These are phyloP conservation scores for Geosmithia putterillii DNA, from an alignment of 2,329 filamentous ascomycete species.

Conservation along the genomic window DNA sequence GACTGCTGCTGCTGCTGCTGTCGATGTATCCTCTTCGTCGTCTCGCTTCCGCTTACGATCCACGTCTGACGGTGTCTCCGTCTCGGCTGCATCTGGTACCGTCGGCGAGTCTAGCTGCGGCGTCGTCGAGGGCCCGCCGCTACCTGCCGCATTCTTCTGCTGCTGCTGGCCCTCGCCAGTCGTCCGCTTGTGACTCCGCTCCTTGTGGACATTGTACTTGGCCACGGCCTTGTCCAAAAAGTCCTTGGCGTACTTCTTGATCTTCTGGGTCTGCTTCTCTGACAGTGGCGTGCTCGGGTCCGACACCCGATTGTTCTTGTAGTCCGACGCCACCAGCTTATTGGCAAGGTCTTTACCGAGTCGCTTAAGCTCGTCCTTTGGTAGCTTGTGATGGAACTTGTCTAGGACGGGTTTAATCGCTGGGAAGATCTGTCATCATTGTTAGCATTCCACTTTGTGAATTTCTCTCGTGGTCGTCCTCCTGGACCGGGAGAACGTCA, in stretches of 20 bases:
- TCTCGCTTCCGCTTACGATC: constrained; percentile 56
- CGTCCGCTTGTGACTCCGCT: constrained; percentile 32
- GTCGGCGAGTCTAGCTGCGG: neutral
- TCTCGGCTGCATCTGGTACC: constrained; percentile 34
- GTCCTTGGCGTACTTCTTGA: constrained; percentile 73
- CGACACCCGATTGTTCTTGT: constrained; percentile 75
- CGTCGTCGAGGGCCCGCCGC: neutral
- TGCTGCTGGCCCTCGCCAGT: neutral
- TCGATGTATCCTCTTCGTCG: constrained; percentile 13
- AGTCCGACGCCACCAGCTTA: constrained; percentile 84
- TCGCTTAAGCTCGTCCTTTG: constrained; percentile 61
- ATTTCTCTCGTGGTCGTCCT: too few relatives aligned
- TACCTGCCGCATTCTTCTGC: neutral
- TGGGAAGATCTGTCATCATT: constrained; percentile 55
- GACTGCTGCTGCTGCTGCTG: too few relatives aligned
- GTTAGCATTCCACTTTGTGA: too few relatives aligned
- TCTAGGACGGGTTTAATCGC: constrained; percentile 77
- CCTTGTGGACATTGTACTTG: constrained; percentile 50
- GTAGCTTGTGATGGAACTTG: constrained; percentile 77
- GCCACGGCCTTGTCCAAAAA: constrained; percentile 78
- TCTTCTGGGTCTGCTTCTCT: constrained; percentile 66
- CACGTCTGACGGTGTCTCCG: constrained; percentile 31
- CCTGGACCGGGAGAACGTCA: too few relatives aligned
- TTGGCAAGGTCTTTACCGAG: constrained; percentile 62
- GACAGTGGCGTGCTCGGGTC: constrained; percentile 62